These are phyloP conservation scores for Pseudovirgaria hyperparasitica DNA, from an alignment of 2,329 filamentous ascomycete species.

Conservation along the genomic window DNA sequence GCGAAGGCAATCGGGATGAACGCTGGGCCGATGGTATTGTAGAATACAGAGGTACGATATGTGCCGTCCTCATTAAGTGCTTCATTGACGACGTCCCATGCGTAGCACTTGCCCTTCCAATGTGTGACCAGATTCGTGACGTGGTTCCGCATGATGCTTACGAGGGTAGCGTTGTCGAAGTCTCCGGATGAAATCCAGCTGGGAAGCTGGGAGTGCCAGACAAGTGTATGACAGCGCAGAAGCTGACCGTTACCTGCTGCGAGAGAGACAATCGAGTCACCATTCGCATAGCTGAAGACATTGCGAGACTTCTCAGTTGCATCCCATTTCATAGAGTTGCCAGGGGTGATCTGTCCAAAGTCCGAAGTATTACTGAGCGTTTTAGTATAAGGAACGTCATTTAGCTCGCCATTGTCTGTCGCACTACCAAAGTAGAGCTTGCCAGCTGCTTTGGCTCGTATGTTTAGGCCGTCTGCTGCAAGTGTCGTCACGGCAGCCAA, in stretches of 20 bases:
- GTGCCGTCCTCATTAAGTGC: conserved; percentile 35
- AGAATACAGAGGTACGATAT: conserved; percentile 29
- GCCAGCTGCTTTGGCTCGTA: conserved; percentile 11
- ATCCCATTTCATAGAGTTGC: conserved; percentile 23
- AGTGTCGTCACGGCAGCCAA: too few species aligned
- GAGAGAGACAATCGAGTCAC: conserved; percentile 22
- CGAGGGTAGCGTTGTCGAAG: conserved; percentile 27
- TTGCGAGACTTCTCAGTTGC: conserved; percentile 22
- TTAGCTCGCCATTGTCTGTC: conserved; percentile 13
- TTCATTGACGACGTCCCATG: conserved; percentile 29
- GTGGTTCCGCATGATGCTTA: conserved; percentile 28
- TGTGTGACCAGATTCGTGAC: conserved; percentile 25
- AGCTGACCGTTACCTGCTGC: conserved; percentile 23
- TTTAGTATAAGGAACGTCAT: conserved; percentile 9
- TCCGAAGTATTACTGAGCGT: conserved; percentile 12
- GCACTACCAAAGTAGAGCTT: conserved; percentile 15
- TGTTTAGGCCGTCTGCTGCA: conserved; percentile 13
- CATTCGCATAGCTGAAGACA: conserved; percentile 21
- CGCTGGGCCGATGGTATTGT: conserved; percentile 29
- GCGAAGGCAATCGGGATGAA: conserved; percentile 34
- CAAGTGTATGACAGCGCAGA: conserved; percentile 28
- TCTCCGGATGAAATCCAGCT: conserved; percentile 23
- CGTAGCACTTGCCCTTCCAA: conserved; percentile 26
- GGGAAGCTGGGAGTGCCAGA: conserved; percentile 30
- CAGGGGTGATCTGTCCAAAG: conserved; percentile 15